Evolutionary conservation across 192 early-diverging fungal genomes (phyloP).

Genomic region (Rhizoclosmatium sp.): DNA sequence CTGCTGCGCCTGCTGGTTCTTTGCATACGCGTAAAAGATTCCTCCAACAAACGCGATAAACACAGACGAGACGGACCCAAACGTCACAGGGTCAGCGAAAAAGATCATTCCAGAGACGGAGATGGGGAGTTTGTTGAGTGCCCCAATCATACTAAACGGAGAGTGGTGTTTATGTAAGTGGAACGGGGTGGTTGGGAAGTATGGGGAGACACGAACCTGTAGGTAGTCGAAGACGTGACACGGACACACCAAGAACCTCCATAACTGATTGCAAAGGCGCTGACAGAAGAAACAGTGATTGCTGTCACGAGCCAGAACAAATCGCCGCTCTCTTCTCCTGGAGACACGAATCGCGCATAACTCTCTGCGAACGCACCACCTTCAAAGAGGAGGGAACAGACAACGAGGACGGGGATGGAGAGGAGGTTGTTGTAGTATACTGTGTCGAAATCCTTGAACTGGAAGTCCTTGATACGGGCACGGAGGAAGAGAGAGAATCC

Average conservation of each 20-base stretch:
- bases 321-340: constrained; percentile 32
- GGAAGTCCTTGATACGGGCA: constrained; percentile 83
- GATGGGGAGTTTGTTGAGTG: constrained; percentile 97
- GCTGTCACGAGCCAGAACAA: constrained; percentile 56
- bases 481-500: constrained; percentile 91
- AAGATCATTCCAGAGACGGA: constrained; percentile 94
- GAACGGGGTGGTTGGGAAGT: too few species aligned
- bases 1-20: constrained; percentile 1
- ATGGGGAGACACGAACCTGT: constrained; percentile 44
- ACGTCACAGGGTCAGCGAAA: constrained; percentile 83
- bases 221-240: constrained; percentile 65
- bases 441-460: constrained; percentile 98
- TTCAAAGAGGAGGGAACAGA: constrained; percentile 52
- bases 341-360: constrained; percentile 46
- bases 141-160: constrained; percentile 86
- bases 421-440: constrained; percentile 98
- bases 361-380: constrained; percentile 19
- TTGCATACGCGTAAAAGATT: constrained; percentile 16
- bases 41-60: constrained; percentile 62
- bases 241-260: constrained; percentile 83
- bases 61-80: constrained; percentile 86
- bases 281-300: constrained; percentile 80
- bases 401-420: constrained; percentile 73
- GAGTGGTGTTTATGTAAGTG: too few species aligned
- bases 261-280: constrained; percentile 92